phyloP scores from a whole-genome alignment of 768 basidiomycete species.

The Suillus plorans region DNA sequence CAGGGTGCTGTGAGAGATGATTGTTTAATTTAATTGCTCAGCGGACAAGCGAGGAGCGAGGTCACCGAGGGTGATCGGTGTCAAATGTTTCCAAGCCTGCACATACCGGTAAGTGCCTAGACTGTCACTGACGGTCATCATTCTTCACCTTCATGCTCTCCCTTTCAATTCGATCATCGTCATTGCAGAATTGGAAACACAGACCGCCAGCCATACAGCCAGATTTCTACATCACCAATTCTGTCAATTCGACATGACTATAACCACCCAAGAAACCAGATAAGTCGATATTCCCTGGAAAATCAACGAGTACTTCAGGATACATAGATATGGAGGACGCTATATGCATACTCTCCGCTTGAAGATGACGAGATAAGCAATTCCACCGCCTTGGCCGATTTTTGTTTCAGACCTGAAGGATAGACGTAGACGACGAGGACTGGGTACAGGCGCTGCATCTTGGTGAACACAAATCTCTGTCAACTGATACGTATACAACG shows the following conservation, averaged over 20 bases:
- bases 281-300: slow-evolving; percentile 38
- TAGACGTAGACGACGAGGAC: slow-evolving; percentile 54
- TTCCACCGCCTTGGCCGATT: slow-evolving; percentile 45
- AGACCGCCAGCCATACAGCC: not conserved
- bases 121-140: not conserved
- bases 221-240: not conserved
- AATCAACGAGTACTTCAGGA: slow-evolving; percentile 50
- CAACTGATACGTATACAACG: slow-evolving; percentile 36
- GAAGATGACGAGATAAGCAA: slow-evolving; percentile 49
- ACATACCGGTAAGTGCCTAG: not conserved
- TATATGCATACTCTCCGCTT: slow-evolving; percentile 44
- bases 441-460: slow-evolving; percentile 31
- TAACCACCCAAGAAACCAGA: not conserved
- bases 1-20: not conserved
- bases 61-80: not conserved
- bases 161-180: not conserved
- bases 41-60: not conserved
- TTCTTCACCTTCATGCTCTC: not conserved
- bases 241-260: not conserved
- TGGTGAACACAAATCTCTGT: slow-evolving; percentile 11
- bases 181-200: not conserved
- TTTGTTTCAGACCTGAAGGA: slow-evolving; percentile 50
- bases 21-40: not conserved
- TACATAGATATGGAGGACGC: slow-evolving; percentile 54
- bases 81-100: not conserved